phyloP scores from a whole-genome alignment of 306 rosid species.

The Myrica gale region DNA sequence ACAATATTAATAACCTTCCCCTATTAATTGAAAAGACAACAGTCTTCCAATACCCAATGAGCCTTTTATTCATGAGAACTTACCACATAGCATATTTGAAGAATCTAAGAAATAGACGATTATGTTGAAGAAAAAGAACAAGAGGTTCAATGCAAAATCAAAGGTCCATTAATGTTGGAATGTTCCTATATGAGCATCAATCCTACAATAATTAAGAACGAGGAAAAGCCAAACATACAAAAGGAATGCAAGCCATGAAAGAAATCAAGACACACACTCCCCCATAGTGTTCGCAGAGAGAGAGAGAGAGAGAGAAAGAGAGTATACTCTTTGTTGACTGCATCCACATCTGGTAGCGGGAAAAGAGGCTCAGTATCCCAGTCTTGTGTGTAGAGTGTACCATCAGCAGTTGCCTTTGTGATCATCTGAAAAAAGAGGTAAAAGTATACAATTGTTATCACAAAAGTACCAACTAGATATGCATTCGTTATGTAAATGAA shows the following conservation, averaged over 20 bases:
- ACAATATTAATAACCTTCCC: slow-evolving; percentile 49
- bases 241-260: slow-evolving; percentile 3
- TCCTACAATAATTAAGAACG: background rate
- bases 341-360: slow-evolving; percentile 62
- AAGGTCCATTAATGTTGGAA: background rate
- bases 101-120: too few relatives aligned
- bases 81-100: background rate
- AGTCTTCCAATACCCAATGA: background rate
- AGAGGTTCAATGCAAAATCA: background rate
- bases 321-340: slow-evolving; percentile 54
- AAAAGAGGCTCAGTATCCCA: slow-evolving; percentile 97
- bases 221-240: background rate
- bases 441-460: background rate
- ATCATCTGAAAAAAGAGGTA: slow-evolving; percentile 59
- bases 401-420: slow-evolving; percentile 92
- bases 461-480: slow-evolving; percentile 13
- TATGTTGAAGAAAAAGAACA: too few relatives aligned
- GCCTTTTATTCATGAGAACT: background rate
- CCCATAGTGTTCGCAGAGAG: slow-evolving; percentile 8
- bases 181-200: background rate
- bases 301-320: slow-evolving; percentile 23
- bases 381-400: slow-evolving; percentile 70
- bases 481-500: slow-evolving; percentile 6
- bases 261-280: too few relatives aligned
- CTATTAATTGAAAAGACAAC: background rate